Percentiles rank a stretch among this genome's conserved stretches.
phyloP scores from a whole-genome alignment of 73 alveolate genomes.

The Tetrahymena malaccensis region DNA sequence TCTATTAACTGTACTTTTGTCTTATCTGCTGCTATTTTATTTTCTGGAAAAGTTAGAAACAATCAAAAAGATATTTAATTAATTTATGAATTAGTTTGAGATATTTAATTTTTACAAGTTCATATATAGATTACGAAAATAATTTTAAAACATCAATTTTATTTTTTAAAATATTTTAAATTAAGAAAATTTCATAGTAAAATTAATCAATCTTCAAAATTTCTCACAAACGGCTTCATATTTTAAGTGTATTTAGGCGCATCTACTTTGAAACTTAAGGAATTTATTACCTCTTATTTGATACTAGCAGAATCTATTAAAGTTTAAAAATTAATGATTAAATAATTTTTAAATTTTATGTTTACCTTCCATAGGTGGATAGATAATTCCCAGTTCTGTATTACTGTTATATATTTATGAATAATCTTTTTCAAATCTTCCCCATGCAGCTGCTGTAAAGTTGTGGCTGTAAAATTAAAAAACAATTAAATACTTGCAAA shows the following conservation, averaged over 20 bases:
- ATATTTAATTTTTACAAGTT: too few relatives aligned
- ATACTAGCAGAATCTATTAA: not conserved
- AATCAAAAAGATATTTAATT: not conserved
- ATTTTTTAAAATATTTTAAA: not conserved
- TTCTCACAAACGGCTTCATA: not conserved
- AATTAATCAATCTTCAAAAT: not conserved
- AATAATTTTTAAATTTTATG: not conserved
- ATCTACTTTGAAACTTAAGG: not conserved
- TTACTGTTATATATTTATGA: slow-evolving; percentile 17
- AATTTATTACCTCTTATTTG: not conserved
- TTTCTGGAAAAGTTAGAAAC: not conserved
- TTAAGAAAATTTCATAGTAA: too few relatives aligned
- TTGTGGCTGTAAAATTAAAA: not conserved
- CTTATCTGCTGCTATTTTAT: not conserved
- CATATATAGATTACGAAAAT: too few relatives aligned
- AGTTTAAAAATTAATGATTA: not conserved
- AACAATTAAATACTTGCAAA: not conserved
- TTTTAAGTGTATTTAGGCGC: not conserved
- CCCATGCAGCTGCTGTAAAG: slow-evolving; percentile 41
- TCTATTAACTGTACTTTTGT: not conserved
- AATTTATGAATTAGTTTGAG: not conserved
- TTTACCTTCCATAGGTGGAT: slow-evolving; percentile 14
- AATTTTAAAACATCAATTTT: not conserved
- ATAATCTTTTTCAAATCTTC: slow-evolving; percentile 24
- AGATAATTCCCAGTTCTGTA: slow-evolving; percentile 29